phyloP scores from a whole-genome alignment of 495 filamentous ascomycete species.

The Evernia prunastri region DNA sequence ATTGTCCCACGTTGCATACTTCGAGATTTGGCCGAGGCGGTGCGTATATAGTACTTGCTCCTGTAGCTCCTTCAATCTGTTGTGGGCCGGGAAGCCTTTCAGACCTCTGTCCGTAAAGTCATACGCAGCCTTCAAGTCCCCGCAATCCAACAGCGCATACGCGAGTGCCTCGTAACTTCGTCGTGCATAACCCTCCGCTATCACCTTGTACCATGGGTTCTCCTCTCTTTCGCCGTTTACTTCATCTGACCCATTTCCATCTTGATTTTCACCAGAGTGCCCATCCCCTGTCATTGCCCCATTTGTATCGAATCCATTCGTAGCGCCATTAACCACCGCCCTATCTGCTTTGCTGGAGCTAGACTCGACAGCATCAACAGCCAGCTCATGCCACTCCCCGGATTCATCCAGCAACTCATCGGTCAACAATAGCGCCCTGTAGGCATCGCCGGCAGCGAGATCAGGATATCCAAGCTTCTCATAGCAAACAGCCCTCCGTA shows the following conservation, averaged over 20 bases:
- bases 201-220: slow-evolving; percentile 29
- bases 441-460: slow-evolving; percentile 82
- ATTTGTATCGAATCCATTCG: slow-evolving; percentile 14
- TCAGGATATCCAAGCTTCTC: slow-evolving; percentile 78
- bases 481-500: slow-evolving; percentile 65
- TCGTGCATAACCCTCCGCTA: slow-evolving; percentile 37
- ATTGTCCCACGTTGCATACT: slow-evolving; percentile 14
- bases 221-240: background rate
- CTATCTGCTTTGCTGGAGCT: slow-evolving; percentile 15
- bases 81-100: slow-evolving; percentile 6
- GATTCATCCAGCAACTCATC: slow-evolving; percentile 57
- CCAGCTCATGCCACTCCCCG: slow-evolving; percentile 55
- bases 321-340: slow-evolving; percentile 3
- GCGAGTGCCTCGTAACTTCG: slow-evolving; percentile 48
- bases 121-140: slow-evolving; percentile 63
- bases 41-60: slow-evolving; percentile 9
- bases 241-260: background rate
- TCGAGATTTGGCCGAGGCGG: slow-evolving; percentile 4
- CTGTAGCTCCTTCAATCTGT: slow-evolving; percentile 11
- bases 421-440: slow-evolving; percentile 74
- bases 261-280: background rate
- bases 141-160: slow-evolving; percentile 55
- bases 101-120: slow-evolving; percentile 51
- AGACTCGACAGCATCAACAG: slow-evolving; percentile 35
- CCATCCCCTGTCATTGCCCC: background rate